phyloP scores from a whole-genome alignment of 257 asterid genomes.

The Solanum tacnaense region DNA sequence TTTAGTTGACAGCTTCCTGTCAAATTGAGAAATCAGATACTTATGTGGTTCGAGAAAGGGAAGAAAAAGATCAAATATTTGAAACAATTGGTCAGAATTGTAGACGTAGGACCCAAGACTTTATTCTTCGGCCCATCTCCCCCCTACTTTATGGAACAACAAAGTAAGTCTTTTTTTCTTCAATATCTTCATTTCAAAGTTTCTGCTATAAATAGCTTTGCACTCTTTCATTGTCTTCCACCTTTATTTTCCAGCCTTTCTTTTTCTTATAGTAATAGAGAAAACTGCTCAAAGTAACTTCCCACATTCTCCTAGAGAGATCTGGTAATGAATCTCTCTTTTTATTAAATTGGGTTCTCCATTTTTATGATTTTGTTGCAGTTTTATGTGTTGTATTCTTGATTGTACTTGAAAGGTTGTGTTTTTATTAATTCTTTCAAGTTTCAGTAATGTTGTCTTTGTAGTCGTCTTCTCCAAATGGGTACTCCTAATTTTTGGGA shows the following conservation, averaged over 20 bases:
- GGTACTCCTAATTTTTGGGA: not conserved
- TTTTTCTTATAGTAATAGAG: not conserved
- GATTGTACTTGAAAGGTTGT: not conserved
- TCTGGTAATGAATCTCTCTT: constrained; percentile 4
- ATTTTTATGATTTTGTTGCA: not conserved
- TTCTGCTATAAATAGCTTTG: not conserved
- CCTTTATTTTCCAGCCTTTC: not conserved
- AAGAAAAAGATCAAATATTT: not conserved
- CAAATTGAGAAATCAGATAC: not conserved
- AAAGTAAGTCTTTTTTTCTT: not conserved
- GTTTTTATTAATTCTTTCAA: no score
- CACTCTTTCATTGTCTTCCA: no score
- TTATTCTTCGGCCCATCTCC: not conserved
- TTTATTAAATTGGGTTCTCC: not conserved
- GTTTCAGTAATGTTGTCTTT: not conserved
- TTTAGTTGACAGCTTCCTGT: not conserved
- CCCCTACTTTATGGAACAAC: not conserved
- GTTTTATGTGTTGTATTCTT: no score
- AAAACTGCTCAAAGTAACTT: not conserved
- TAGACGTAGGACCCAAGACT: not conserved
- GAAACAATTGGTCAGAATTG: not conserved
- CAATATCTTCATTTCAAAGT: not conserved
- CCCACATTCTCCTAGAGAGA: not conserved
- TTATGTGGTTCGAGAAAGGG: not conserved
- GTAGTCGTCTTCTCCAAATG: not conserved